Base-by-base conservation (phyloP, 139 green algal species). In the Chlamydomonas sp. region DNA sequence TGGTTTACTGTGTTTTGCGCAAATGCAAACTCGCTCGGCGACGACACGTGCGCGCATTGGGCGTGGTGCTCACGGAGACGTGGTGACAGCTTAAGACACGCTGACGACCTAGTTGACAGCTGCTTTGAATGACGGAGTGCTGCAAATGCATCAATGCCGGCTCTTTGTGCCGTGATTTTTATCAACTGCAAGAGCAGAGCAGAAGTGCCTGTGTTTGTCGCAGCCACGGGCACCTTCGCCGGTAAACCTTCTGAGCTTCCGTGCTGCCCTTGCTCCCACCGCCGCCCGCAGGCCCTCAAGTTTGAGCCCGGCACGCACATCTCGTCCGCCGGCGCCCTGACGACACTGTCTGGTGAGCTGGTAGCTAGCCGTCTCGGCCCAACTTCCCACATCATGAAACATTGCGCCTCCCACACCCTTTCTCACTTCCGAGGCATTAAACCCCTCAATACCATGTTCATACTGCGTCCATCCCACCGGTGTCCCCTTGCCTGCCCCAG, bases 251-350 rank as follows among this genome's bases (percentile, higher is more conserved):
- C 31, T 49, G 31, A 49, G 31, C 31, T 49, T 49, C 31, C 12
- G 66, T 71, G 66, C 66, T 71, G 66, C 66, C 12, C 10, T 71
- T 10, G 66, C 31, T 49, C 66, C 10, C 66, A 71, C 10, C 66
- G 9, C 66, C 10, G 10, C 12, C 12, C 12, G 66, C 12, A 71
- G 66, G 88, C 88, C 5, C 83, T 91, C n/a, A 85, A 91, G 84
- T 94, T 94, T 79, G 96, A 98, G 89, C 89, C 90, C 12, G 94
- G 95, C 76, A 98, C 95, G 2, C 91, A 94, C 84, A 91, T 98
- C 12, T 88, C 92, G 5, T 91, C 89, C 31, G 91, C 64, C 14
- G 97, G 97, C 17, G 97, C 97, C 0, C 85, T 99, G 31, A 92
- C 95, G 7, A 96, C 95, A 9, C 90, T 95, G 66, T 97, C 66